phyloP scores from a whole-genome alignment of 2,329 filamentous ascomycete genomes.

The Ceratocystis diversiconidia region DNA sequence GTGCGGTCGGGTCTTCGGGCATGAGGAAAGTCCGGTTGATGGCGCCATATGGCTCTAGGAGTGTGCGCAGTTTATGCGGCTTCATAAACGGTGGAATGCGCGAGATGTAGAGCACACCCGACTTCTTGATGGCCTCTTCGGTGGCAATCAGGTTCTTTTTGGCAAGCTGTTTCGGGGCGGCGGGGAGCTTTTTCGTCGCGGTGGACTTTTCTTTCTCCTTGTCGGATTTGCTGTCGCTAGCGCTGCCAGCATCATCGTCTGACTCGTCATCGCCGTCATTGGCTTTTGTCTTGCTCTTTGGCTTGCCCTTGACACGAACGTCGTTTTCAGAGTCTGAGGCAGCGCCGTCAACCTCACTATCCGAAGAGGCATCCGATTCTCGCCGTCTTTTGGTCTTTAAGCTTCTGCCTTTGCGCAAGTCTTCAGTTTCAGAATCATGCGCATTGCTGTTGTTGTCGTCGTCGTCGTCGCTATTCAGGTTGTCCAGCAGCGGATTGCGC shows the following conservation, averaged over 20 bases:
- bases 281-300: slow-evolving; percentile 24
- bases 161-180: slow-evolving; percentile 28
- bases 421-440: slow-evolving; percentile 53
- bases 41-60: slow-evolving; percentile 59
- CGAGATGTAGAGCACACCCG: slow-evolving; percentile 71
- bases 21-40: slow-evolving; percentile 69
- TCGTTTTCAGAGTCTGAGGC: slow-evolving; percentile 25
- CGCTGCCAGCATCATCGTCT: slow-evolving; percentile 28
- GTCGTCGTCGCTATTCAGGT: slow-evolving; percentile 37
- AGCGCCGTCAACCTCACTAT: too few relatives aligned
- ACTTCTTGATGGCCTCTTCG: slow-evolving; percentile 52
- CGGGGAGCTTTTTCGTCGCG: slow-evolving; percentile 12
- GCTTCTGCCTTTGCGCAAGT: slow-evolving; percentile 51
- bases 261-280: slow-evolving; percentile 21
- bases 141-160: slow-evolving; percentile 55
- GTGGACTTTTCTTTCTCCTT: slow-evolving; percentile 26
- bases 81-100: slow-evolving; percentile 84
- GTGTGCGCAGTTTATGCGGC: slow-evolving; percentile 58
- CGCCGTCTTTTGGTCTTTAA: slow-evolving; percentile 50
- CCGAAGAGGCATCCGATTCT: slow-evolving; percentile 26
- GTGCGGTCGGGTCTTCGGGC: slow-evolving; percentile 55
- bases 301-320: slow-evolving; percentile 19
- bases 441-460: slow-evolving; percentile 28
- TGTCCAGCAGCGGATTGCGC: slow-evolving; percentile 17
- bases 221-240: slow-evolving; percentile 37